A percentile compares a stretch with the other conserved stretches of the same genome.
phyloP scores from a whole-genome alignment of 129 eudicot species.

The Dittrichia graveolens region DNA sequence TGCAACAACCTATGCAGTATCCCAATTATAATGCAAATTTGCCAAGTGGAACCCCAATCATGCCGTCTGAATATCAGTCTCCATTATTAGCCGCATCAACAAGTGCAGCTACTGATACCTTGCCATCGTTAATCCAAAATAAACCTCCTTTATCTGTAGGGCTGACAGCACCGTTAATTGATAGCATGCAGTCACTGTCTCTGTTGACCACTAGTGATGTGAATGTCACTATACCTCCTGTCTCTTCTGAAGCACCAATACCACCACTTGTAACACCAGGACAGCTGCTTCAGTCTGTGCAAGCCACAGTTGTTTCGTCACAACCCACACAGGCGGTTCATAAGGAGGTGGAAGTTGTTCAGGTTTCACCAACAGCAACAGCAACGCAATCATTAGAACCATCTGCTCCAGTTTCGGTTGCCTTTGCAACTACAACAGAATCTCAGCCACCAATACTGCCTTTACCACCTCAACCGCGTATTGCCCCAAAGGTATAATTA shows the following conservation, averaged over 20 bases:
- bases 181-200: slow-evolving; percentile 47
- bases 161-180: slow-evolving; percentile 31
- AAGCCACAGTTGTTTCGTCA: slow-evolving; percentile 39
- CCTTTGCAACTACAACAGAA: slow-evolving; percentile 32
- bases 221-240: slow-evolving; percentile 34
- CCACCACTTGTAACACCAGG: slow-evolving; percentile 80
- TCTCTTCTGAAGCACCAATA: slow-evolving; percentile 44
- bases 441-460: slow-evolving; percentile 89
- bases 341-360: slow-evolving; percentile 75
- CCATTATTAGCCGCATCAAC: slow-evolving; percentile 35
- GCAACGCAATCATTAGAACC: slow-evolving; percentile 40
- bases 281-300: slow-evolving; percentile 64
- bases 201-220: slow-evolving; percentile 39
- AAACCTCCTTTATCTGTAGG: slow-evolving; percentile 43
- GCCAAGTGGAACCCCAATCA: slow-evolving; percentile 48
- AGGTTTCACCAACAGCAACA: slow-evolving; percentile 42
- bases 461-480: slow-evolving; percentile 54
- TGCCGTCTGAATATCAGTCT: slow-evolving; percentile 51
- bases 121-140: slow-evolving; percentile 42
- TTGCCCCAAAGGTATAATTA: slow-evolving; percentile 52
- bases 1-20: slow-evolving; percentile 71
- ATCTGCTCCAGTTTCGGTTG: slow-evolving; percentile 13
- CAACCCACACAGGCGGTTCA: slow-evolving; percentile 49
- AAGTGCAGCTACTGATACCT: slow-evolving; percentile 47
- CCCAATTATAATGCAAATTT: slow-evolving; percentile 57